Percentiles rank a stretch among this genome's conserved stretches.
These are phyloP conservation scores for Phytophthora sansomeana DNA, from an alignment of 352 stramenopile genomes.

Conservation along the genomic window DNA sequence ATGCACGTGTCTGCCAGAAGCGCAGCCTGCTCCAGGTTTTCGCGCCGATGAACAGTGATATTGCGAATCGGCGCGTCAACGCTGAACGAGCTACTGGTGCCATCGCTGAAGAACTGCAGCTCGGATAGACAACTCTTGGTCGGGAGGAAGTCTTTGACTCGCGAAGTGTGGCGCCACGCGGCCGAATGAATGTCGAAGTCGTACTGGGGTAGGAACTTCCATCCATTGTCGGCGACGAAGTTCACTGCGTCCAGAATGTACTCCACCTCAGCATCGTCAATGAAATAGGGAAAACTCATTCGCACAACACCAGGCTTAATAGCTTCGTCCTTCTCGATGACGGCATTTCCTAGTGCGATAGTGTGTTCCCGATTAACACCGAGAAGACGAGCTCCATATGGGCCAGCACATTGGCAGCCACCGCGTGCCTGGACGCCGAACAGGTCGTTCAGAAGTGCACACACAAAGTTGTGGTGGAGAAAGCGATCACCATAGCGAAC, in stretches of 20 bases:
- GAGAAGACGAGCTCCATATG: constrained; percentile 93
- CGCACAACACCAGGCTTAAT: constrained; percentile 95
- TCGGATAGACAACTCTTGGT: constrained; percentile 28
- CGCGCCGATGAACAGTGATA: constrained; percentile 28
- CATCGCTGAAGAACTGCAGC: constrained; percentile 31
- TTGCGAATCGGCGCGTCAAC: constrained; percentile 24
- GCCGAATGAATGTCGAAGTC: constrained; percentile 94
- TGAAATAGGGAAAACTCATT: constrained; percentile 93
- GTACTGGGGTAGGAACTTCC: constrained; percentile 95
- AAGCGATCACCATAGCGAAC: constrained; percentile 92
- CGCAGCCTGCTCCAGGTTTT: constrained; percentile 38
- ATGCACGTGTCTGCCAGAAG: constrained; percentile 33
- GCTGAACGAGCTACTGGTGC: constrained; percentile 13
- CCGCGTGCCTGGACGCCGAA: constrained; percentile 93
- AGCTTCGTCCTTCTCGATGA: constrained; percentile 92
- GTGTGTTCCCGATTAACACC: constrained; percentile 83
- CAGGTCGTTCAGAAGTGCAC: constrained; percentile 97
- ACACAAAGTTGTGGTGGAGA: constrained; percentile 99
- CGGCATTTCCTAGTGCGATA: constrained; percentile 77
- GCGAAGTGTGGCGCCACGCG: constrained; percentile 84
- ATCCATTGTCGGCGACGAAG: constrained; percentile 94
- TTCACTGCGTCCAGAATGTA: constrained; percentile 94
- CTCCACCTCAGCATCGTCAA: constrained; percentile 83
- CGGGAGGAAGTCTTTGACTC: constrained; percentile 1
- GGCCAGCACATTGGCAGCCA: constrained; percentile 91